Evolutionary conservation across 2,329 filamentous ascomycete species (phyloP).

Genomic region (Stagonosporopsis vannaccii): DNA sequence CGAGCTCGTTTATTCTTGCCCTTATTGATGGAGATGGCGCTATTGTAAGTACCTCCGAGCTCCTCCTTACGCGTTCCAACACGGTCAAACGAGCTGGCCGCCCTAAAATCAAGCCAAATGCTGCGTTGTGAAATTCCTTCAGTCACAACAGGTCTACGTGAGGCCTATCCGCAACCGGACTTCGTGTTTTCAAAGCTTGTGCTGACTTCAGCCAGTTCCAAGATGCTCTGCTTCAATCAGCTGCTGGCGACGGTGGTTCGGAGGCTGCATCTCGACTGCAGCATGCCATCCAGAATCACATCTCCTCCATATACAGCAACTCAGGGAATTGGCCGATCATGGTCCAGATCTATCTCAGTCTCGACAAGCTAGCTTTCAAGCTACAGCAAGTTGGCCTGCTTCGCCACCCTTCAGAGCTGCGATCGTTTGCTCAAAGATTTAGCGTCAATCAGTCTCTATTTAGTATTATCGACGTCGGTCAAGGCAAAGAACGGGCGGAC

Average conservation of each 20-base stretch:
- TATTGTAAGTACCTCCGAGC: slow-evolving; percentile 43
- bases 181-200: neutral
- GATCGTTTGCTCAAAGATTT: slow-evolving; percentile 54
- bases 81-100: neutral
- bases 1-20: slow-evolving; percentile 55
- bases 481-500: slow-evolving; percentile 57
- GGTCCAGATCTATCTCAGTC: slow-evolving; percentile 57
- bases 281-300: slow-evolving; percentile 52
- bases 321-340: slow-evolving; percentile 55
- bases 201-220: slow-evolving; percentile 47
- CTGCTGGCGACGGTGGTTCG: slow-evolving; percentile 53
- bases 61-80: neutral
- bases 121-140: neutral
- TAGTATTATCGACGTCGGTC: slow-evolving; percentile 57
- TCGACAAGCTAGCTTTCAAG: slow-evolving; percentile 55
- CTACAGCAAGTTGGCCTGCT: slow-evolving; percentile 53
- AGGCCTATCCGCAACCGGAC: neutral
- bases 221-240: slow-evolving; percentile 52
- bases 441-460: slow-evolving; percentile 55
- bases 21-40: slow-evolving; percentile 60
- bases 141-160: neutral
- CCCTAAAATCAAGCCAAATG: too few species aligned
- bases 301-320: slow-evolving; percentile 51
- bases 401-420: slow-evolving; percentile 49
- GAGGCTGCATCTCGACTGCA: slow-evolving; percentile 56